These are phyloP conservation scores for Syncephalastrum sp. DNA, from an alignment of 371 early-diverging fungal genomes.

Conservation along the genomic window DNA sequence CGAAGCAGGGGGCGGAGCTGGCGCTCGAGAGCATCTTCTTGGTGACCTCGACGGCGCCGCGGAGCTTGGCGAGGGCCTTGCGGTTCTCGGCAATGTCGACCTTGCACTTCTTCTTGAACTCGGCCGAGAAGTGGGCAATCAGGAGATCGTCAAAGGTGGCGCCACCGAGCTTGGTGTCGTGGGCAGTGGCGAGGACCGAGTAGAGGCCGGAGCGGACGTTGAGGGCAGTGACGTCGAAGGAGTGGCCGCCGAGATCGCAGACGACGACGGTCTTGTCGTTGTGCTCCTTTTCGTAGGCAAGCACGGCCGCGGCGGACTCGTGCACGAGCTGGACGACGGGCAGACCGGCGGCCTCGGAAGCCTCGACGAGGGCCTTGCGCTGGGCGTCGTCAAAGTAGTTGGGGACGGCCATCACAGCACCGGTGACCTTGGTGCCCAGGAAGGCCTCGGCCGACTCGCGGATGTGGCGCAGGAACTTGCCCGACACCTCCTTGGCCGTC, in stretches of 20 bases:
- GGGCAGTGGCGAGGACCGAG: conserved; percentile 82
- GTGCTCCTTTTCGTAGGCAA: conserved; percentile 82
- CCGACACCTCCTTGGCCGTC: conserved; percentile 71
- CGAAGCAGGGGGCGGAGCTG: conserved; percentile 89
- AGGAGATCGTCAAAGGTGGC: conserved; percentile 90
- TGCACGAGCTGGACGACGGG: conserved; percentile 84
- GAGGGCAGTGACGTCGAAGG: conserved; percentile 91
- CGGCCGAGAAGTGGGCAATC: conserved; percentile 78
- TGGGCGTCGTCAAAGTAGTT: conserved; percentile 89
- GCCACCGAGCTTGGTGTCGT: conserved; percentile 90
- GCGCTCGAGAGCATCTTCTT: conserved; percentile 92
- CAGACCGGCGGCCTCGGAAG: conserved; percentile 91
- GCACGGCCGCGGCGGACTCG: conserved; percentile 97
- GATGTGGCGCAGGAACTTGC: conserved; percentile 79
- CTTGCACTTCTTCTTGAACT: conserved; percentile 88
- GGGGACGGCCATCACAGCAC: conserved; percentile 94
- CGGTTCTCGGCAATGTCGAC: conserved; percentile 74
- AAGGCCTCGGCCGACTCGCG: conserved; percentile 89
- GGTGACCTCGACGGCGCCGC: conserved; percentile 84
- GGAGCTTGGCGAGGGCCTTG: conserved; percentile 82
- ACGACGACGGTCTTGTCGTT: conserved; percentile 86
- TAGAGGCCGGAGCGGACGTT: conserved; percentile 88
- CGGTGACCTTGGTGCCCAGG: conserved; percentile 77
- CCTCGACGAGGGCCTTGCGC: conserved; percentile 75
- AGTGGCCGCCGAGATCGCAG: conserved; percentile 96